Conservation (phyloP, 2,329 filamentous ascomycete genomes). For the Macroventuria anomochaeta region DNA sequence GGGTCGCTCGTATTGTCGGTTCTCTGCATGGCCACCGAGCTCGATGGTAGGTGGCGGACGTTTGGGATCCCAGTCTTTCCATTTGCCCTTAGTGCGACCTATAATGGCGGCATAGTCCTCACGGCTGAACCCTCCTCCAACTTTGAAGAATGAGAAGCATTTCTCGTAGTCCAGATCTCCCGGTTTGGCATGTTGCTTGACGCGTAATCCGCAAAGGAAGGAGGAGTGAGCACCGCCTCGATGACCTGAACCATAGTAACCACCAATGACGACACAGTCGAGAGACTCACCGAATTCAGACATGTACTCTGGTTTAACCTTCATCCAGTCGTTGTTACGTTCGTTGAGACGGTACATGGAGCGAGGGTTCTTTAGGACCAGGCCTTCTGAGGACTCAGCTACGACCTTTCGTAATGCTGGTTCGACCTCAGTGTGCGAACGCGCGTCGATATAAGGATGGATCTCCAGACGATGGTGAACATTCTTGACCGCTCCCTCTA, state of each 20-base stretch:
- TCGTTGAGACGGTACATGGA: conserved; percentile 87
- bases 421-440: conserved; percentile 75
- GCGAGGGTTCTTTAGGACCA: conserved; percentile 91
- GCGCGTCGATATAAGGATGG: conserved; percentile 73
- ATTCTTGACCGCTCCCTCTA: conserved; percentile 72
- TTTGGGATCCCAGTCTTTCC: conserved; percentile 81
- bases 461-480: conserved; percentile 82
- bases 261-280: conserved; percentile 87
- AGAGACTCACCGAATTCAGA: conserved; percentile 91
- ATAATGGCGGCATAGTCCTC: conserved; percentile 84
- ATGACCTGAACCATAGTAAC: conserved; percentile 87
- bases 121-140: conserved; percentile 88
- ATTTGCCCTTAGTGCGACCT: conserved; percentile 88
- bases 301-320: conserved; percentile 99
- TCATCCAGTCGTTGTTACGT: conserved; percentile 95
- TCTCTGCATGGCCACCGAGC: conserved; percentile 71
- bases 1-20: conserved; percentile 76
- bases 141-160: conserved; percentile 95
- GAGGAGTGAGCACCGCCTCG: conserved; percentile 83
- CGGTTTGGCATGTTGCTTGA: conserved; percentile 70
- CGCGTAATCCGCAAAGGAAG: conserved; percentile 87
- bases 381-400: conserved; percentile 83
- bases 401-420: conserved; percentile 80
- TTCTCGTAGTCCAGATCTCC: conserved; percentile 68
- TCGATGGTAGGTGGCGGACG: conserved; percentile 82